phyloP scores from a whole-genome alignment of 163 green algal species.

The Chlamydomonas reinhardtii region DNA sequence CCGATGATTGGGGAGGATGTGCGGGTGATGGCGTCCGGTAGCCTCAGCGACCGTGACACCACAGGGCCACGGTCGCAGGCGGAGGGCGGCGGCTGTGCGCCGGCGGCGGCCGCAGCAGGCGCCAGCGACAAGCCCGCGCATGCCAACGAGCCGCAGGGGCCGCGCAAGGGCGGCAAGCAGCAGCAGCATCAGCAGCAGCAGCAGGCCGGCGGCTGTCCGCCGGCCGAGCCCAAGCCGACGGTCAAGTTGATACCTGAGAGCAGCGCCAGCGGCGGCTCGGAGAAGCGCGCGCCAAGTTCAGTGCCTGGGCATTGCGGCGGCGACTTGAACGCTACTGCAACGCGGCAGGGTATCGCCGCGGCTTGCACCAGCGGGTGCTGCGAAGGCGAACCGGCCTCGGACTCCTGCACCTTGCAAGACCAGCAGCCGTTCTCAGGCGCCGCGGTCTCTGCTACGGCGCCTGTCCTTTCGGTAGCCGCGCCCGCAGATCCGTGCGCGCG shows the following conservation, averaged over 20 bases:
- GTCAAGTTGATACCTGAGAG: slow-evolving; percentile 44
- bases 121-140: not conserved
- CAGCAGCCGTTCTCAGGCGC: not conserved
- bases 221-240: slow-evolving; percentile 23
- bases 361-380: not conserved
- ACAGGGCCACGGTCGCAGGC: not conserved
- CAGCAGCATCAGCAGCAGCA: slow-evolving; percentile 1
- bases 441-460: not conserved
- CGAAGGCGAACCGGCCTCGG: not conserved
- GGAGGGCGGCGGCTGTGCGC: too few relatives aligned
- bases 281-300: not conserved
- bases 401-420: not conserved
- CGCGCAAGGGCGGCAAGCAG: not conserved
- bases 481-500: too few relatives aligned
- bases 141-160: not conserved
- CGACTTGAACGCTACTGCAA: too few relatives aligned
- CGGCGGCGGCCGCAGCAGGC: too few relatives aligned
- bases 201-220: not conserved
- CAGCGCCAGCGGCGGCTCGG: not conserved
- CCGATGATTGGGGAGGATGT: too few relatives aligned
- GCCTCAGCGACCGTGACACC: slow-evolving; percentile 26
- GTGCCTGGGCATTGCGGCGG: not conserved
- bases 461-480: too few relatives aligned
- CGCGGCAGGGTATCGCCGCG: not conserved
- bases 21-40: not conserved